phyloP scores from a whole-genome alignment of 148 eudicot genomes.

The Rhododendron williamsianum region DNA sequence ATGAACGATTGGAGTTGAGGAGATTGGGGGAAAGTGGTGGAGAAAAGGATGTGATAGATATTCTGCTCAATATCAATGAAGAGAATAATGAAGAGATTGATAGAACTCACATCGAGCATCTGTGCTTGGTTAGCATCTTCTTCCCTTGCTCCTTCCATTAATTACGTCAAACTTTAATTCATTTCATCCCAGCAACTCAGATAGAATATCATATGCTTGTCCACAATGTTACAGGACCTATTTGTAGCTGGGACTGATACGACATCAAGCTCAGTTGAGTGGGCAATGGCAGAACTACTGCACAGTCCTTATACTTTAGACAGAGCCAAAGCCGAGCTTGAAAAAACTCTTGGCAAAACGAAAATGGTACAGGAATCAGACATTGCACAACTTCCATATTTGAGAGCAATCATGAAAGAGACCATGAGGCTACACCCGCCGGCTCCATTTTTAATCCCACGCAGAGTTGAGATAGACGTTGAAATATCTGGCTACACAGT shows the following conservation, averaged over 20 bases:
- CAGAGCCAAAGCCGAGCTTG: neutral
- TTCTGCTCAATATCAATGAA: slow-evolving; percentile 8
- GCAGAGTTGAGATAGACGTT: neutral
- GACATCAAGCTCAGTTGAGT: neutral
- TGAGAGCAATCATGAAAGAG: neutral
- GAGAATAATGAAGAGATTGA: slow-evolving; percentile 5
- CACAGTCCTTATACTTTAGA: neutral
- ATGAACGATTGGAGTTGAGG: slow-evolving; percentile 8
- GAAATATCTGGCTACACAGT: neutral
- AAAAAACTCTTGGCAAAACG: neutral
- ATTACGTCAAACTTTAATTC: neutral
- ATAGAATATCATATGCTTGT: neutral
- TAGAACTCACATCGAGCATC: slow-evolving; percentile 7
- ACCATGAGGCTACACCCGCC: neutral
- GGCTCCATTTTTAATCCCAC: neutral
- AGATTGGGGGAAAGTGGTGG: neutral
- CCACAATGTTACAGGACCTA: neutral
- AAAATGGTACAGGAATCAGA: neutral
- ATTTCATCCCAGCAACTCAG: no score
- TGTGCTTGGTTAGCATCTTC: slow-evolving; percentile 6
- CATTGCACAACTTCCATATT: neutral
- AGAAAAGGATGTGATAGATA: slow-evolving; percentile 21
- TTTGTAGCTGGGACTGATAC: neutral
- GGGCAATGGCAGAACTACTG: neutral
- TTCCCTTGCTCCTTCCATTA: neutral